Base-by-base conservation (phyloP, 202 grass and related monocot genomes). In the Carex arenaria region DNA sequence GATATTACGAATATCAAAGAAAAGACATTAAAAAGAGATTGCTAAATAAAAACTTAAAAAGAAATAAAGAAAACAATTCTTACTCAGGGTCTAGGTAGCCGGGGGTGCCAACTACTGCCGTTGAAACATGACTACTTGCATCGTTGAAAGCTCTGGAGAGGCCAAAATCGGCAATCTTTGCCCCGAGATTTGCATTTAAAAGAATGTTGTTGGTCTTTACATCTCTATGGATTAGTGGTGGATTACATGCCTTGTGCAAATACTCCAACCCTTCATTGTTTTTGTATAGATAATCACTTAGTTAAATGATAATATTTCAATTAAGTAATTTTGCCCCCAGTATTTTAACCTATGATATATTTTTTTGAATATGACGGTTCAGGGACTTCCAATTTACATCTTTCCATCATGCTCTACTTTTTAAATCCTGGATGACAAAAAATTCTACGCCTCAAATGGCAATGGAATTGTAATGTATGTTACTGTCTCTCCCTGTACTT, bases 131-230 rank as follows among this genome's bases (percentile, higher is more conserved):
- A 32, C 13, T 82, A 7, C 45, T 88, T 36, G 28, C 65, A 5
- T 60, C 57, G 7, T 32, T 69, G 12, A 85, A 92, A 79, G 61
- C 71, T 55, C 84, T 79, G 18, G 87, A 87, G 23, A 92, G 68
- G 1, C 85, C 87, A 47, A 92, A 87, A 87, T 93, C 91, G 22
- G 88, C 57, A n/a, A 93, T 86, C 55, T 88, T 93, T 7, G 88
- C 88, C 62, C 85, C 68, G 0, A 90, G 83, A 81, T 86, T 86
- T 20, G 51, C 34, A 64, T 80, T 85, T 53, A 93, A 78, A 22
- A 90, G 91, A 54, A 93, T 93, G 67, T 90, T 93, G 43, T 52
- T 74, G 12, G 91, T 86, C 69, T 90, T 92, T 1, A 92, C 84
- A 83, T 92, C 90, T 83, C 90, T 85, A 30, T 92, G 90, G 34